Evolutionary conservation across 352 stramenopile species (phyloP), one percentile per base, ranked within the genome.

Genomic region (Phytophthora megakarya): DNA sequence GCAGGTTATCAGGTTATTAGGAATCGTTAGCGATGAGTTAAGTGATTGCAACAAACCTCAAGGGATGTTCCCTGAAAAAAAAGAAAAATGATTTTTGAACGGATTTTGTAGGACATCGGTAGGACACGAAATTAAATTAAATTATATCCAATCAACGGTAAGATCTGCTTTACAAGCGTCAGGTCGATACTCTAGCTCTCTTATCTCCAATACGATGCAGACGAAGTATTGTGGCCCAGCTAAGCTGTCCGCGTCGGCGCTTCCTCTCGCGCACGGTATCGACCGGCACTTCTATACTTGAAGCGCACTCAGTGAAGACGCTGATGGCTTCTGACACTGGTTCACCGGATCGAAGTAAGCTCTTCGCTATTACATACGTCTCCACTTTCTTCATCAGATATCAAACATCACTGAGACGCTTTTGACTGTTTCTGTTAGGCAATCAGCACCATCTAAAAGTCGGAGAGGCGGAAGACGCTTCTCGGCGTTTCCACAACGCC

Each of bases 301-400:
- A 42, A 47, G 19, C 19, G 23, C 57, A 65, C 11, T 1, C 48
- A 7, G 16, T 25, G 33, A 44, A 60, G 2, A 60, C 46, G 6
- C 28, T 0, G 6, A 60, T 43, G 3, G 0, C n/a, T 19, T 46
- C 56, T 23, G 47, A 26, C n/a, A 57, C 38, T 5, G 35, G 44
- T 16, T 66, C 39, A 0, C 42, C 11, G 5, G 21, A 5, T 7
- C n/a, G n/a, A 23, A 59, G 58, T 66, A 58, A 58, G 26, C 52
- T 40, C 35, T 22, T 48, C 10, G 9, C 23, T 15, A 40, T 6
- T 55, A 37, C 56, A 30, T 22, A 37, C 32, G 39, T 13, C 28
- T 66, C 58, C 10, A 66, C 15, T 28, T 60, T 60, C n/a, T 40
- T 59, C 58, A 66, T 66, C 3, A 60, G 21, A n/a, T 60, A 66